Evolutionary conservation across 164 flowering plant genomes (phyloP).

Genomic region (Chimonanthus salicifolius): DNA sequence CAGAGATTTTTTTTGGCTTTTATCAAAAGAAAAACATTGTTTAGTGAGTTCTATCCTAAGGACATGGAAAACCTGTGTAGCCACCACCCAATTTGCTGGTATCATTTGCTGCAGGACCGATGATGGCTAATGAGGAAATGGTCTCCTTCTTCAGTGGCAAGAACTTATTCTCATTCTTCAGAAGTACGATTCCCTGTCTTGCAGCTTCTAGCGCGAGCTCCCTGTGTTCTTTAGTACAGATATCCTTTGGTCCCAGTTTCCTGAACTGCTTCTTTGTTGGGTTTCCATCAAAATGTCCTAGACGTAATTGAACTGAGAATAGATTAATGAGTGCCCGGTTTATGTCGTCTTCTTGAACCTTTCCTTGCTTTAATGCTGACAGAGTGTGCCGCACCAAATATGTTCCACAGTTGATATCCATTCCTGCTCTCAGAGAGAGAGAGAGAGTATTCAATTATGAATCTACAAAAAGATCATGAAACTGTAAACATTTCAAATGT

Average conservation of each 20-base stretch:
- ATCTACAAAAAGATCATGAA: too few relatives aligned
- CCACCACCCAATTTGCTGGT: constrained; percentile 53
- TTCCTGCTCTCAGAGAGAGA: constrained; percentile 40
- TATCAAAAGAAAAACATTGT: not conserved
- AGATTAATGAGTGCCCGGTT: constrained; percentile 75
- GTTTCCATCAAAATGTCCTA: constrained; percentile 81
- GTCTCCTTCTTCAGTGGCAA: constrained; percentile 49
- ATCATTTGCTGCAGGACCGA: constrained; percentile 70
- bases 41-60: not conserved
- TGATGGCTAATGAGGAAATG: constrained; percentile 58
- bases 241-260: constrained; percentile 56
- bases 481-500: too few relatives aligned
- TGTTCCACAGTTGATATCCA: constrained; percentile 87
- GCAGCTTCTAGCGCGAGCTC: constrained; percentile 83
- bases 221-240: constrained; percentile 62
- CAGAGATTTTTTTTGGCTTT: too few relatives aligned
- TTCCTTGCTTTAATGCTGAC: constrained; percentile 62
- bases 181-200: constrained; percentile 82
- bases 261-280: constrained; percentile 50
- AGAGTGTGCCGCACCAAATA: constrained; percentile 52
- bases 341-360: constrained; percentile 62
- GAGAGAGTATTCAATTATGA: too few relatives aligned
- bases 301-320: constrained; percentile 68
- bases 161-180: constrained; percentile 68
- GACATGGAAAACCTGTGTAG: constrained; percentile 56